Base-by-base conservation (phyloP, 352 stramenopile genomes). In the Globisporangium okanoganense region DNA sequence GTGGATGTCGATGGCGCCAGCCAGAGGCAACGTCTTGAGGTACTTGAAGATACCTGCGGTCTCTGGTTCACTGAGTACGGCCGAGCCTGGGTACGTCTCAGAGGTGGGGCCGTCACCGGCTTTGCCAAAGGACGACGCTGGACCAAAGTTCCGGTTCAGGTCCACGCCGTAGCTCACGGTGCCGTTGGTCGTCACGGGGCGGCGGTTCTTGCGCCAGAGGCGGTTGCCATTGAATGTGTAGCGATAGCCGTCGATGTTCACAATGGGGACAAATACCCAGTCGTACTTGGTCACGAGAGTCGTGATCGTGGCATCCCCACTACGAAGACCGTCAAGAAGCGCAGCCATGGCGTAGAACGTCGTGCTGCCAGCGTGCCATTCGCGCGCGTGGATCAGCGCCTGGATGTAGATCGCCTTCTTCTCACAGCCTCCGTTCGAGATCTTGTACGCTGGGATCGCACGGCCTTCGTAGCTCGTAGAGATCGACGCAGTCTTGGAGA, bases 131-230 rank as follows among this genome's bases (percentile, higher is more conserved):
- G n/a, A n/a, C n/a, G n/a, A 53, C 60, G 56, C 43, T 36, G 25
- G 7, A 29, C 63, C 63, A 36, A 67, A 75, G 65, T 75, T 75
- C 57, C 69, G 69, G 58, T 75, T 75, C 14, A 75, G 62, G 43
- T 75, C 64, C 5, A 72, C 57, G 29, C 66, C 69, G 25, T 69
- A 57, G 27, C 50, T 69, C 20, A n/a, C n/a, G n/a, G 33, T 44
- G 5, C 45, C 44, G 5, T n/a, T n/a, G n/a, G n/a, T n/a, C n/a
- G 44, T 51, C 24, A 51, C 48, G 27, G 56, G 56, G 49, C 62
- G 62, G 38, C 66, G n/a, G n/a, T 70, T 76, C 65, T 76, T 76
- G 62, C 69, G 69, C 66, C 67, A 72, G 29, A 66, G 55, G 18
- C 69, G 69, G 38, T 57, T 66, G 27, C 43, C 41, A 18, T 27